Base-by-base conservation (phyloP, 257 asterid species). In the Parsonsia alboflavescens region DNA sequence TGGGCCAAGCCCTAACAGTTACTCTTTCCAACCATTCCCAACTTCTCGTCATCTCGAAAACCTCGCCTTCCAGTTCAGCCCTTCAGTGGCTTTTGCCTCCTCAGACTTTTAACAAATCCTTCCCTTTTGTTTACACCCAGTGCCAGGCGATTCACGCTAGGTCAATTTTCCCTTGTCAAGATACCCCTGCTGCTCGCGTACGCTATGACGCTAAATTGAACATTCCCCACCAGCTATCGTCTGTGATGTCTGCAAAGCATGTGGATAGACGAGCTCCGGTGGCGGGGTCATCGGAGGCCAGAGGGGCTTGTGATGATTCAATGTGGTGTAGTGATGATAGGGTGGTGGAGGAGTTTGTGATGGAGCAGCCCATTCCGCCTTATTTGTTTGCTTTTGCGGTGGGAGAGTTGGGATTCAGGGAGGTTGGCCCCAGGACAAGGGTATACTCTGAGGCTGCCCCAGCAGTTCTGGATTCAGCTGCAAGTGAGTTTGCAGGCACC, bases 151-250 rank as follows among this genome's bases (percentile, higher is more conserved):
- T 94, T 73, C 97, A 94, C 74, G 99, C 97, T 26, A 78, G 99
- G 79, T 94, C 99, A 10, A 87, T 94, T 53, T 94, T 94, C 87
- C 99, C 99, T 44, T 94, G 97, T 81, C 99, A 94, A 64, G 99
- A 94, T 36, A 92, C 99, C 30, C 99, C 99, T 1, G 97, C 93
- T 1, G 96, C 96, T 7, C 90, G 99, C 28, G 78, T 90, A 56
- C 78, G 82, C 22, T 94, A 88, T 73, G 39, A 90, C 16, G 96
- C 97, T 12, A 89, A 85, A 52, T 24, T 92, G 73, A 94, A 94
- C 65, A 73, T 94, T 39, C 99, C 99, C 54, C 81, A 76, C 15
- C 80, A 80, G 49, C 71, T 94, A 13, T 88, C 92, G 3, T 97
- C 97, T 0, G 97, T 92, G 48, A 94, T 94, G 99, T 85, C 93